A percentile compares a stretch with the other conserved stretches of the same genome.
phyloP scores from a whole-genome alignment of 2,329 filamentous ascomycete species.

The Emergomyces orientalis region DNA sequence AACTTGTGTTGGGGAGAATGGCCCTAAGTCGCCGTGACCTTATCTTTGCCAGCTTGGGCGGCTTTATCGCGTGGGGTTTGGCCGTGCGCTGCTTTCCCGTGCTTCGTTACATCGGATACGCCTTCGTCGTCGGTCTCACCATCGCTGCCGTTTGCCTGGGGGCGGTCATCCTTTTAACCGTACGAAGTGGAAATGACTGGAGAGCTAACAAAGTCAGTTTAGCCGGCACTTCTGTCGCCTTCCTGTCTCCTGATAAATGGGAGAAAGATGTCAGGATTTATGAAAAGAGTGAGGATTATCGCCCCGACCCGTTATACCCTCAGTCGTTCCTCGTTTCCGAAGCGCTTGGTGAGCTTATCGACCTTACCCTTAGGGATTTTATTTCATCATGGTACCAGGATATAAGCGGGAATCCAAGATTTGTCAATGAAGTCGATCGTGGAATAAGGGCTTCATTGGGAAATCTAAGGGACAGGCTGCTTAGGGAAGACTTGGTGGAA shows the following conservation, averaged over 20 bases:
- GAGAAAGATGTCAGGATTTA: constrained; percentile 58
- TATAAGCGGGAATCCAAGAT: constrained; percentile 72
- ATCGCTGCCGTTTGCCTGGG: constrained; percentile 46
- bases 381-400: constrained; percentile 78
- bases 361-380: constrained; percentile 71
- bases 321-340: constrained; percentile 68
- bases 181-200: constrained; percentile 35
- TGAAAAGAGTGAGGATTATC: constrained; percentile 57
- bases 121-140: constrained; percentile 62
- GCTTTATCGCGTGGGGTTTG: constrained; percentile 76
- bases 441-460: constrained; percentile 63
- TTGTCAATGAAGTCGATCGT: constrained; percentile 78
- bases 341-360: constrained; percentile 68
- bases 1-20: constrained; percentile 40
- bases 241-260: constrained; percentile 59
- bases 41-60: constrained; percentile 32
- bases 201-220: constrained; percentile 33
- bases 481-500: constrained; percentile 73
- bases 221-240: constrained; percentile 38
- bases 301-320: constrained; percentile 60
- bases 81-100: constrained; percentile 72
- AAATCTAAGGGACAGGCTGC: constrained; percentile 61
- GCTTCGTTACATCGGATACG: constrained; percentile 76
- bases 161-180: constrained; percentile 52
- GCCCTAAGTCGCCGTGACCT: constrained; percentile 38